Evolutionary conservation across 73 alveolate genomes (phyloP), one percentile per base, ranked within the genome.

Genomic region (Uronychia setigera): DNA sequence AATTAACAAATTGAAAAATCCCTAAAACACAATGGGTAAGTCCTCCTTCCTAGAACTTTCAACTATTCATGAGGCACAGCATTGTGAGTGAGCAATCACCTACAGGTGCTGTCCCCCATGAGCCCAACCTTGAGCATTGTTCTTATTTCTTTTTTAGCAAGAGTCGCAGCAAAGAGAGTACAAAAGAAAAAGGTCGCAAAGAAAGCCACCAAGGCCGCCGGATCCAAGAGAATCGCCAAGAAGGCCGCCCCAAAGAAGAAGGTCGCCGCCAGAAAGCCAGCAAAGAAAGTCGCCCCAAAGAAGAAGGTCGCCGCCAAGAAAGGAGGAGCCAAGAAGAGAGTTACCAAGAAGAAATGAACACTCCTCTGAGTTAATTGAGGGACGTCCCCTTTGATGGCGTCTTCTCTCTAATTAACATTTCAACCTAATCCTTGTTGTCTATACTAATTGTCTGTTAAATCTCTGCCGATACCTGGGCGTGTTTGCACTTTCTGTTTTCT

Each of bases 171-270:
- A 46, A 46, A 46, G 67, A 46, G 19, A 46, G 67, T 46, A 5
- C n/a, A 46, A 19, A 46, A 46, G 67, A 46, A 19, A 46, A 11
- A 5, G 19, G 67, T 46, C 67, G 19, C 67, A 5, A 46, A 46
- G 67, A 46, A 46, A 19, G 67, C 67, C 67, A 46, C 67, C 67
- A 46, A 46, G 67, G 5, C 67, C 67, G 67, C 67, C 67, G 67
- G 67, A 46, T 46, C 67, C 19, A 46, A 46, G 67, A 46, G 67
- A 46, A 46, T 46, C 67, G 67, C 67, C 67, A 46, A 46, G 67
- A 46, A 46, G 67, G 67, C 67, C 67, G 67, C 67, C 19, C 67
- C 67, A 5, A 46, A 46, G 67, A 46, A 46, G 67, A 46, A 46
- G 67, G 19, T 19, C 67, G 19, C 67, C 67, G n/a, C 67, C 5